phyloP scores from a whole-genome alignment of 2,329 filamentous ascomycete genomes.

The Fonsecaea pedrosoi region DNA sequence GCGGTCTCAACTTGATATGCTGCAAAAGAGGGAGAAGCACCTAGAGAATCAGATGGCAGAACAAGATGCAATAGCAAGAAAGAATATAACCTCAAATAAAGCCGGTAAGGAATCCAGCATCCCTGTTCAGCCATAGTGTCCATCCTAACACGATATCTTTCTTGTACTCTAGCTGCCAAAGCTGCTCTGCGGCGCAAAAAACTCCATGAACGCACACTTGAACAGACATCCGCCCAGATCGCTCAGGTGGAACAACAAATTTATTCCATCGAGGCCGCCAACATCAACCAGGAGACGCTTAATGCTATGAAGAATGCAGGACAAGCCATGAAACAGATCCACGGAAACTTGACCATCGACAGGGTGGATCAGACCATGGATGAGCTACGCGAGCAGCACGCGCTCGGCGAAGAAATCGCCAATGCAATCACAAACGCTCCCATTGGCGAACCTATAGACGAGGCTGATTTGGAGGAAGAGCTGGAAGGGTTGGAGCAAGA shows the following conservation, averaged over 20 bases:
- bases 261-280: slow-evolving; percentile 94
- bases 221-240: slow-evolving; percentile 89
- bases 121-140: not conserved
- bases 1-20: slow-evolving; percentile 90
- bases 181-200: slow-evolving; percentile 93
- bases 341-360: slow-evolving; percentile 86
- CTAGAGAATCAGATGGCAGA: slow-evolving; percentile 91
- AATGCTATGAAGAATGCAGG: slow-evolving; percentile 91
- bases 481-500: slow-evolving; percentile 89
- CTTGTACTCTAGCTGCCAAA: slow-evolving; percentile 73
- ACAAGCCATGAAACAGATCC: slow-evolving; percentile 90
- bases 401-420: slow-evolving; percentile 90
- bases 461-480: slow-evolving; percentile 84
- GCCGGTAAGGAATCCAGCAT: slow-evolving; percentile 68
- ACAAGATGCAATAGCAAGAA: slow-evolving; percentile 85
- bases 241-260: slow-evolving; percentile 93
- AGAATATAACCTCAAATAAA: slow-evolving; percentile 89
- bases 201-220: slow-evolving; percentile 85
- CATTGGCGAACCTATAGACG: slow-evolving; percentile 75
- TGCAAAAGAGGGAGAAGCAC: slow-evolving; percentile 94
- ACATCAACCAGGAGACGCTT: slow-evolving; percentile 97
- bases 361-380: slow-evolving; percentile 98
- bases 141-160: slow-evolving; percentile 25
- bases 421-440: slow-evolving; percentile 78
- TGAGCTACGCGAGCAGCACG: slow-evolving; percentile 86